Conservation (phyloP, 2,329 filamentous ascomycete species). For the Colletotrichum tropicale region DNA sequence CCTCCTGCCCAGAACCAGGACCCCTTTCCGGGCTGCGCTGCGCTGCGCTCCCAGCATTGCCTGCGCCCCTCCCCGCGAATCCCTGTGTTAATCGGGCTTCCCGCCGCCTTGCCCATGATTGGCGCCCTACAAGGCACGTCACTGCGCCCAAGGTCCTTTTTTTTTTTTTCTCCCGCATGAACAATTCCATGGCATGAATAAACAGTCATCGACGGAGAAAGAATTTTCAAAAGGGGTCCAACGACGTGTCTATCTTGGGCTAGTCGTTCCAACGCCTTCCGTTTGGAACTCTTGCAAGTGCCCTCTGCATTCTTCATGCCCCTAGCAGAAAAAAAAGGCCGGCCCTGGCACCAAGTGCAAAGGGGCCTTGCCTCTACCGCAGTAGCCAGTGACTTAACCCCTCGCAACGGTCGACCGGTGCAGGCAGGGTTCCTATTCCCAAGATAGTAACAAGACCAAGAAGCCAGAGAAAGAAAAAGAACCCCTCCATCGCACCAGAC, state of each 20-base stretch:
- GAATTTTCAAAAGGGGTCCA: not conserved
- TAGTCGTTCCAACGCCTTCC: not conserved
- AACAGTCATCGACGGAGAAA: not conserved
- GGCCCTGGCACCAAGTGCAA: not conserved
- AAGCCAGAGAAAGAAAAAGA: not conserved
- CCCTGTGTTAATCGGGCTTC: constrained; percentile 18
- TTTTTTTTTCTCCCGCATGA: not conserved
- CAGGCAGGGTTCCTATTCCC: not conserved
- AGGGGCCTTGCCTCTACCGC: not conserved
- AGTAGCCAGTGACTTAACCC: not conserved
- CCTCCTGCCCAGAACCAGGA: not conserved
- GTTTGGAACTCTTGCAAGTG: not conserved
- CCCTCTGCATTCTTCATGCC: not conserved
- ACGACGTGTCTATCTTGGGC: not conserved
- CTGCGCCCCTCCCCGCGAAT: not conserved
- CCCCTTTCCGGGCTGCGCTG: not conserved
- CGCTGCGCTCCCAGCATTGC: not conserved
- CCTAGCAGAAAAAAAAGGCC: not conserved
- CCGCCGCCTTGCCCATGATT: constrained; percentile 4
- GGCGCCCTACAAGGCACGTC: constrained; percentile 9
- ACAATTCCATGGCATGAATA: constrained; percentile 10
- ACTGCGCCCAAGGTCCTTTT: not conserved
- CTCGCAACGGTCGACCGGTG: not conserved
- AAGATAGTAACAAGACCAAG: not conserved
- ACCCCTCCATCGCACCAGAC: not conserved